A percentile compares a stretch with the other conserved stretches of the same genome.
These are phyloP conservation scores for Colletotrichum sp. DNA, from an alignment of 2,329 filamentous ascomycete species.

Conservation along the genomic window DNA sequence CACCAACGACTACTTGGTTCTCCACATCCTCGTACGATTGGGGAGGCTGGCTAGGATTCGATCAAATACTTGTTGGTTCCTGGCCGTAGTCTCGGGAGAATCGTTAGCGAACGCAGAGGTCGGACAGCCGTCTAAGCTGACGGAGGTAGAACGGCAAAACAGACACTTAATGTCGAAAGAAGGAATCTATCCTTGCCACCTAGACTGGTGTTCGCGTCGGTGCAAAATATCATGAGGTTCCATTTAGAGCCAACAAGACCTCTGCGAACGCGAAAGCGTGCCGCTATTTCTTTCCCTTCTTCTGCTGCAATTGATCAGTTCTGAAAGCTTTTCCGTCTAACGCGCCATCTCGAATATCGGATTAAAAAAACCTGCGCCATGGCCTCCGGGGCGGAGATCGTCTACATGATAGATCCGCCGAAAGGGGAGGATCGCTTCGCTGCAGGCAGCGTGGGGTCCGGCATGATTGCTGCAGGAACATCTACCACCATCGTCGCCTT, in stretches of 20 bases:
- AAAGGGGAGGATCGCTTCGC: neutral
- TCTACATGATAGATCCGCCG: neutral
- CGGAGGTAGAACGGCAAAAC: neutral
- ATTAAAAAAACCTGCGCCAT: neutral
- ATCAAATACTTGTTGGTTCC: neutral
- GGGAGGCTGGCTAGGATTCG: neutral
- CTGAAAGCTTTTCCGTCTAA: neutral
- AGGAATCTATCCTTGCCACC: neutral
- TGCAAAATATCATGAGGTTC: neutral
- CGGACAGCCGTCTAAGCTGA: fast-evolving
- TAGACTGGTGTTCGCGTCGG: neutral
- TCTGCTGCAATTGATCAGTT: neutral
- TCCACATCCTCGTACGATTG: neutral
- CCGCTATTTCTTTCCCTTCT: neutral
- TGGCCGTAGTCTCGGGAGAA: neutral
- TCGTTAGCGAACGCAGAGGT: neutral
- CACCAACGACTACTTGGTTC: neutral
- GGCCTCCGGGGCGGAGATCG: neutral
- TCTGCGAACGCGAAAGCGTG: fast-evolving
- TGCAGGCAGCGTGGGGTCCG: neutral
- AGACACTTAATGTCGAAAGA: neutral
- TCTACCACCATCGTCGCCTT: neutral
- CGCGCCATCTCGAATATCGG: neutral
- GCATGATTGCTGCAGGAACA: neutral
- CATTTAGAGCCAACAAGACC: neutral